These are phyloP conservation scores for Podila horticola DNA, from an alignment of 192 early-diverging fungal species.

Conservation along the genomic window DNA sequence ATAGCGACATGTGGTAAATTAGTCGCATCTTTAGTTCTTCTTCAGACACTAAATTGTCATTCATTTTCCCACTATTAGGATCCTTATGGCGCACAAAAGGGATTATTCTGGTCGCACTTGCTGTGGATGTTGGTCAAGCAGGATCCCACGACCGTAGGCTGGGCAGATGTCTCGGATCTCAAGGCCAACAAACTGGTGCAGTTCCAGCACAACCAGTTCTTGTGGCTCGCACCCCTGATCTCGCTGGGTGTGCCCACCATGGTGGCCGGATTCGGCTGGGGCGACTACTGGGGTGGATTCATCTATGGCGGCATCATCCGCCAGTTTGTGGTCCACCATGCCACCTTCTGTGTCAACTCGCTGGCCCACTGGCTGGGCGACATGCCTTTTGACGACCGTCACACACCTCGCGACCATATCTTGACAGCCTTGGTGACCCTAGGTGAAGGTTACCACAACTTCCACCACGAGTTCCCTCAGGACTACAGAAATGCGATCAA, in stretches of 20 bases:
- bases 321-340: conserved; percentile 79
- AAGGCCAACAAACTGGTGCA: conserved; percentile 77
- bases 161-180: conserved; percentile 81
- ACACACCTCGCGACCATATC: conserved; percentile 86
- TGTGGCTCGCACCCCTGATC: conserved; percentile 72
- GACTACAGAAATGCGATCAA: conserved; percentile 88
- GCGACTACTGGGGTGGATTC: conserved; percentile 81
- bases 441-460: conserved; percentile 90
- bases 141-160: conserved; percentile 71
- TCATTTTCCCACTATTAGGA: conserved; percentile 70
- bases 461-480: conserved; percentile 89
- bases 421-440: conserved; percentile 81
- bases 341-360: conserved; percentile 89
- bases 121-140: conserved; percentile 86
- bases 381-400: conserved; percentile 80
- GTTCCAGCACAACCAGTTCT: conserved; percentile 84
- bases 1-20: not conserved
- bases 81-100: conserved; percentile 82
- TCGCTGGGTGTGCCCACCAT: conserved; percentile 81
- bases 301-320: conserved; percentile 79
- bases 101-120: conserved; percentile 82
- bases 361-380: conserved; percentile 84
- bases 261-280: conserved; percentile 82
- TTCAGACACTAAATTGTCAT: not conserved
- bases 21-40: not conserved